Conservation (phyloP, 1,284 basidiomycete species). For the Leccinum griseonigrum region DNA sequence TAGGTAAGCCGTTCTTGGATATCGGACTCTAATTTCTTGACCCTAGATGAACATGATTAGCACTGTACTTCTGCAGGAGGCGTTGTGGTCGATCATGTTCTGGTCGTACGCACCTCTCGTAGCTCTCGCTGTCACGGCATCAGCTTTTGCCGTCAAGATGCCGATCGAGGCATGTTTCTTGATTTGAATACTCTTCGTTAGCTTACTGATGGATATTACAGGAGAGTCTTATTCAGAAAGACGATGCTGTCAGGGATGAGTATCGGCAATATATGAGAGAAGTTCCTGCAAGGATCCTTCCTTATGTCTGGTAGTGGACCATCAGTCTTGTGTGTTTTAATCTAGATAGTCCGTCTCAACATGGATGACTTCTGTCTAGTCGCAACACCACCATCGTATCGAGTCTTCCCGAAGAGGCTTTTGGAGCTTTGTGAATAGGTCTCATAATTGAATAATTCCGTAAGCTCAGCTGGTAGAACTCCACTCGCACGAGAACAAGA, state of each 20-base stretch:
- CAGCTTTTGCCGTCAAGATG: constrained; percentile 31
- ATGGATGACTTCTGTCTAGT: neutral
- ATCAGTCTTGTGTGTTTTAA: neutral
- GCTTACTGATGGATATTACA: neutral
- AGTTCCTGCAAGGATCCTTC: constrained; percentile 33
- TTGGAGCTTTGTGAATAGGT: neutral
- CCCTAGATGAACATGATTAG: constrained; percentile 12
- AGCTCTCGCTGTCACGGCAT: constrained; percentile 19
- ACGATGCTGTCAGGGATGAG: constrained; percentile 17
- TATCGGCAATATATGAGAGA: constrained; percentile 32
- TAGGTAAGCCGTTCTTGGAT: constrained; percentile 8
- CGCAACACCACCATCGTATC: neutral
- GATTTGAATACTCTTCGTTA: neutral
- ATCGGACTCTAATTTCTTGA: neutral
- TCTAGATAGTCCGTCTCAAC: neutral
- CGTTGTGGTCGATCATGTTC: constrained; percentile 25
- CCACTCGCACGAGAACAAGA: neutral
- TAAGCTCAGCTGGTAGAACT: neutral
- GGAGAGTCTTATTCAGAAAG: constrained; percentile 19
- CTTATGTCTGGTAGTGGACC: constrained; percentile 31
- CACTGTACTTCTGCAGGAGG: constrained; percentile 20
- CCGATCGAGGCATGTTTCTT: constrained; percentile 29
- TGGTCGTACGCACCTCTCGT: constrained; percentile 34
- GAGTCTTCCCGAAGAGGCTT: neutral
- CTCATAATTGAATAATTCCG: no score